Evolutionary conservation across 2,329 filamentous ascomycete species (phyloP).

Genomic region (Colletotrichum viniferum): DNA sequence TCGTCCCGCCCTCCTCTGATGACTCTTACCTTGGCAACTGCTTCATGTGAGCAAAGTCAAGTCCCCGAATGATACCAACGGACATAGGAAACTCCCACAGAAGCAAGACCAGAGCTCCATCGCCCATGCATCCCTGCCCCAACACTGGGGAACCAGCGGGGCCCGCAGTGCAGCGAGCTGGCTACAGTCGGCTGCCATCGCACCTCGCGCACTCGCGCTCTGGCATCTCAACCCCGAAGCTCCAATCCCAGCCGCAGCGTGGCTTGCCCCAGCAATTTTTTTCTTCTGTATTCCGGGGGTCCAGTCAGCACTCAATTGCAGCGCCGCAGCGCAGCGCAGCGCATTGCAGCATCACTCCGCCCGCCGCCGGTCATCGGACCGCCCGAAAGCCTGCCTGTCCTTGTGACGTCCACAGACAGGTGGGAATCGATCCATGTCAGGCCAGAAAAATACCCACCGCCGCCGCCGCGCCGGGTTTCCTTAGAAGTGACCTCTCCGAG

Average conservation of each 20-base stretch:
- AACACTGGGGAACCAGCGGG: slow-evolving; percentile 9
- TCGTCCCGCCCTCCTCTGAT: background rate
- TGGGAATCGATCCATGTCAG: slow-evolving; percentile 17
- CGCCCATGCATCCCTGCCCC: background rate
- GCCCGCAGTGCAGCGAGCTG: background rate
- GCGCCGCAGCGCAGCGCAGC: background rate
- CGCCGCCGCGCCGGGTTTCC: background rate
- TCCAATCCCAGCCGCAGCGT: background rate
- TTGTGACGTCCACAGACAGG: background rate
- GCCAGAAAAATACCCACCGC: background rate
- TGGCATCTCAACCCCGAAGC: slow-evolving; percentile 67
- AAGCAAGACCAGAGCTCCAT: background rate
- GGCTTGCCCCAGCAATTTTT: background rate
- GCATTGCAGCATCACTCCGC: background rate
- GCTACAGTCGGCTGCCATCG: slow-evolving; percentile 15
- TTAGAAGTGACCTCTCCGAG: background rate
- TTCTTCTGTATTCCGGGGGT: background rate
- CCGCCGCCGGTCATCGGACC: slow-evolving; percentile 19
- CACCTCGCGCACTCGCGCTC: slow-evolving; percentile 53
- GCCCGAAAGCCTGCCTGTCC: background rate
- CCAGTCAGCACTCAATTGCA: background rate
- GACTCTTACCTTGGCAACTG: background rate
- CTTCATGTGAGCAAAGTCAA: background rate
- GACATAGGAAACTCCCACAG: background rate
- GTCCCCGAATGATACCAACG: background rate